Evolutionary conservation across 1,139 yeast genomes (phyloP).

Genomic region (Yamadazyma atlantica): DNA sequence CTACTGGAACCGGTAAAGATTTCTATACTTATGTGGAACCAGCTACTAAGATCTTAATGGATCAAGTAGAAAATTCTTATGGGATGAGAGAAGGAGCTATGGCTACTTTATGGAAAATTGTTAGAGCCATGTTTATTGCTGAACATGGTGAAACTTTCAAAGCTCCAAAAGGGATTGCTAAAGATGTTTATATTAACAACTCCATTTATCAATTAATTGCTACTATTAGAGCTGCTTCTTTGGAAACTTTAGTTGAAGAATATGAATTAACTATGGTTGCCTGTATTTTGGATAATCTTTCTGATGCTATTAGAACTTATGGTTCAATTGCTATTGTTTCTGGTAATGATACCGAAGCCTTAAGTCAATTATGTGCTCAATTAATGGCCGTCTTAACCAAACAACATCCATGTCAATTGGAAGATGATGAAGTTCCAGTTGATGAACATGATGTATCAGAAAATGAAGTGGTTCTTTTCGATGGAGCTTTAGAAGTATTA

Average conservation of each 20-base stretch:
- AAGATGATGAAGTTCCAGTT: slow-evolving; percentile 51
- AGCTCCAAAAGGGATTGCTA: slow-evolving; percentile 75
- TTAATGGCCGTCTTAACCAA: slow-evolving; percentile 71
- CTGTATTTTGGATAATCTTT: slow-evolving; percentile 70
- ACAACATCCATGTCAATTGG: slow-evolving; percentile 79
- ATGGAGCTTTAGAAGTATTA: slow-evolving; percentile 82
- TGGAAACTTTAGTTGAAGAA: slow-evolving; percentile 69
- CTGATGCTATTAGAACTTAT: slow-evolving; percentile 66
- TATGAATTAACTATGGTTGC: slow-evolving; percentile 82
- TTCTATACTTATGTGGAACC: slow-evolving; percentile 79
- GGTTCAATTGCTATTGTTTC: slow-evolving; percentile 76
- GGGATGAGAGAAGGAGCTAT: slow-evolving; percentile 91
- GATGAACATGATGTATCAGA: slow-evolving; percentile 77
- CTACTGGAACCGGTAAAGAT: slow-evolving; percentile 77
- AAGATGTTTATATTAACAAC: slow-evolving; percentile 56
- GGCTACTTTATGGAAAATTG: slow-evolving; percentile 79
- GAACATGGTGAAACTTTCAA: slow-evolving; percentile 49
- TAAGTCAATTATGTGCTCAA: slow-evolving; percentile 70
- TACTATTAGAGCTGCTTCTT: slow-evolving; percentile 64
- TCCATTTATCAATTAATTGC: slow-evolving; percentile 60
- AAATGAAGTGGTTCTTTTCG: slow-evolving; percentile 81
- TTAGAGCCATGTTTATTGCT: slow-evolving; percentile 66
- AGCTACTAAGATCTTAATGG: slow-evolving; percentile 62
- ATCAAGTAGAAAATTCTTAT: slow-evolving; percentile 81
- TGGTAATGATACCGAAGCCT: slow-evolving; percentile 53